Evolutionary conservation across 129 eudicot species (phyloP).

Genomic region (Flaveria bidentis): DNA sequence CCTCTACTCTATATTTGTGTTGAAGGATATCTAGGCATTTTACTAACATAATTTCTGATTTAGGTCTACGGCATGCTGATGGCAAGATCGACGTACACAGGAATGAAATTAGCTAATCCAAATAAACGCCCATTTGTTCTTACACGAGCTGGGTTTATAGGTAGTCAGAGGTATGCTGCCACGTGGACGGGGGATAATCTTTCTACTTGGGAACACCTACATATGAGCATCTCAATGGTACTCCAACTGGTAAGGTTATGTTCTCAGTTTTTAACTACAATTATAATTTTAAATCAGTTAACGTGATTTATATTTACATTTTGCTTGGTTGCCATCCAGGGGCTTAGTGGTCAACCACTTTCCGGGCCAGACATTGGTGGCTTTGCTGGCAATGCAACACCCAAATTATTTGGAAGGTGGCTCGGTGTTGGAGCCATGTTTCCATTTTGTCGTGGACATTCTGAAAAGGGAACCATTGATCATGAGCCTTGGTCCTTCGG

Average conservation of each 20-base stretch:
- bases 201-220: conserved; percentile 97
- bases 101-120: conserved; percentile 72
- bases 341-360: conserved; percentile 95
- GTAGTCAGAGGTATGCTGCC: conserved; percentile 94
- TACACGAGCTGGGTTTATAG: conserved; percentile 90
- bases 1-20: too few relatives aligned
- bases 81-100: conserved; percentile 91
- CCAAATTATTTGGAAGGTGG: conserved; percentile 94
- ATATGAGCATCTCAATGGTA: conserved; percentile 95
- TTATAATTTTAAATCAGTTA: neutral
- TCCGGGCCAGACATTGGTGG: conserved; percentile 98
- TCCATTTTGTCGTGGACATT: conserved; percentile 95
- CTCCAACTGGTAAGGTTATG: conserved; percentile 76
- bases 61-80: conserved; percentile 94
- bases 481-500: conserved; percentile 99
- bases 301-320: neutral
- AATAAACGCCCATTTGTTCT: conserved; percentile 92
- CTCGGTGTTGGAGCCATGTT: conserved; percentile 86
- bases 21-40: neutral
- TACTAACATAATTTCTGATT: neutral
- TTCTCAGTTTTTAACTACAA: neutral
- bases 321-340: conserved; percentile 41
- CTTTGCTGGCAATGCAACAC: conserved; percentile 92
- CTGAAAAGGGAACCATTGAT: conserved; percentile 67
- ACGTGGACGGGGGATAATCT: conserved; percentile 98